phyloP scores from a whole-genome alignment of 495 filamentous ascomycete genomes.

The Cairneyella variabilis region DNA sequence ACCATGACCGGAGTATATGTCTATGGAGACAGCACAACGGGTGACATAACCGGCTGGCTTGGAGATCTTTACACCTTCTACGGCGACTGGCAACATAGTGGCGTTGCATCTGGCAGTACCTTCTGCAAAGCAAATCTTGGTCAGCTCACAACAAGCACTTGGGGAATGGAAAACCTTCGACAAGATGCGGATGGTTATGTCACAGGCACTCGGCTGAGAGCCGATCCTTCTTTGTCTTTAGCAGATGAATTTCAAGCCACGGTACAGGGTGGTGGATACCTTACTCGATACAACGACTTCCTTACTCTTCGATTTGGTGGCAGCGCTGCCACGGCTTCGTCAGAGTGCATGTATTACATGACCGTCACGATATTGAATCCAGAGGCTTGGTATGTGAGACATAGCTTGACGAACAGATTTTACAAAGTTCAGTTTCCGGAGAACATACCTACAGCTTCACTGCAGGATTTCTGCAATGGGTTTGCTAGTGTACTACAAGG shows the following conservation, averaged over 20 bases:
- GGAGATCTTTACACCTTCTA: background rate
- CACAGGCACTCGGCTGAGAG: background rate
- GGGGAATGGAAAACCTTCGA: background rate
- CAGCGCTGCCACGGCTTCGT: background rate
- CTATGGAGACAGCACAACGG: background rate
- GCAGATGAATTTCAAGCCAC: background rate
- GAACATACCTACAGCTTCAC: background rate
- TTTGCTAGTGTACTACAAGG: background rate
- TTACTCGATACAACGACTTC: background rate
- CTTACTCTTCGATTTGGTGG: background rate
- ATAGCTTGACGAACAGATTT: background rate
- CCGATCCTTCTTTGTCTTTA: background rate
- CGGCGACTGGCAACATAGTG: background rate
- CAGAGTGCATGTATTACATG: background rate
- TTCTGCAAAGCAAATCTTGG: background rate
- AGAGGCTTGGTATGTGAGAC: background rate
- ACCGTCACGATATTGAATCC: background rate
- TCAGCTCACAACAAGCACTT: background rate
- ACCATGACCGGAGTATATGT: background rate
- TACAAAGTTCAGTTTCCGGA: background rate
- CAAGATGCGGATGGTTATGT: background rate
- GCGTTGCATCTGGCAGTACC: background rate
- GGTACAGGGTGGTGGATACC: background rate
- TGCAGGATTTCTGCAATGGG: background rate
- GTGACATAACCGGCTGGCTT: background rate